These are phyloP conservation scores for Barnettozyma vustinii DNA, from an alignment of 805 yeast genomes.

Conservation along the genomic window DNA sequence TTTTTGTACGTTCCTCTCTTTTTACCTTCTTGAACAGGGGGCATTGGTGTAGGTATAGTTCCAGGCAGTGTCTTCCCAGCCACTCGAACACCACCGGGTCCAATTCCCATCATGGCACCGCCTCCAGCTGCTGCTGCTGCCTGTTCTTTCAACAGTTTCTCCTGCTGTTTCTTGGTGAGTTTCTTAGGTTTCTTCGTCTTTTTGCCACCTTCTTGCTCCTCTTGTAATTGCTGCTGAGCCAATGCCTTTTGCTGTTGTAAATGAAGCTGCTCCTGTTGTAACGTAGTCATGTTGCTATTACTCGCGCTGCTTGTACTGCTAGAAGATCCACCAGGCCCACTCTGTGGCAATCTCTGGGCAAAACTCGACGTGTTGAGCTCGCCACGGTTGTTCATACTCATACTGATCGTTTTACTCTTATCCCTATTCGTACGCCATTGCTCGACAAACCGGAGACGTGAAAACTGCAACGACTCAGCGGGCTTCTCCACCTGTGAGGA, in stretches of 20 bases:
- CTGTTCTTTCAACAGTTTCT: slow-evolving; percentile 7
- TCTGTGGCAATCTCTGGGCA: slow-evolving; percentile 13
- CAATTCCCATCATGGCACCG: slow-evolving; percentile 1
- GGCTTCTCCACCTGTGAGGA: slow-evolving; percentile 27
- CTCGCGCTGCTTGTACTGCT: not conserved
- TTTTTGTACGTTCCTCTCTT: slow-evolving; percentile 27
- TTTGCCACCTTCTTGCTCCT: slow-evolving; percentile 17
- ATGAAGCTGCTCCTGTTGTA: slow-evolving; percentile 18
- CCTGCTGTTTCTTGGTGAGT: slow-evolving; percentile 17
- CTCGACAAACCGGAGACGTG: slow-evolving; percentile 83
- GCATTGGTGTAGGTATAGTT: slow-evolving; percentile 10
- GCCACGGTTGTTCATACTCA: slow-evolving; percentile 16
- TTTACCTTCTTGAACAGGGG: slow-evolving; percentile 14
- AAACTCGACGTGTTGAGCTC: slow-evolving; percentile 12
- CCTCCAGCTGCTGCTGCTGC: slow-evolving; percentile 1
- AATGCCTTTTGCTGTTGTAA: slow-evolving; percentile 23
- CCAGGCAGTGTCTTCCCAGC: slow-evolving; percentile 29
- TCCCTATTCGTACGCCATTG: slow-evolving; percentile 71
- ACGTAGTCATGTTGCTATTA: slow-evolving; percentile 4
- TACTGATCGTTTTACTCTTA: slow-evolving; percentile 40
- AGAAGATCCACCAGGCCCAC: not conserved
- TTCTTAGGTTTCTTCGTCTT: slow-evolving; percentile 18
- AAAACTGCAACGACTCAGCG: slow-evolving; percentile 54
- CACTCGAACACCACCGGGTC: slow-evolving; percentile 8
- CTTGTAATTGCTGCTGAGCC: slow-evolving; percentile 26